Evolutionary conservation across 179 eudicot genomes (phyloP), one percentile per base, ranked within the genome.

Genomic region (Heliamphora pulchella): DNA sequence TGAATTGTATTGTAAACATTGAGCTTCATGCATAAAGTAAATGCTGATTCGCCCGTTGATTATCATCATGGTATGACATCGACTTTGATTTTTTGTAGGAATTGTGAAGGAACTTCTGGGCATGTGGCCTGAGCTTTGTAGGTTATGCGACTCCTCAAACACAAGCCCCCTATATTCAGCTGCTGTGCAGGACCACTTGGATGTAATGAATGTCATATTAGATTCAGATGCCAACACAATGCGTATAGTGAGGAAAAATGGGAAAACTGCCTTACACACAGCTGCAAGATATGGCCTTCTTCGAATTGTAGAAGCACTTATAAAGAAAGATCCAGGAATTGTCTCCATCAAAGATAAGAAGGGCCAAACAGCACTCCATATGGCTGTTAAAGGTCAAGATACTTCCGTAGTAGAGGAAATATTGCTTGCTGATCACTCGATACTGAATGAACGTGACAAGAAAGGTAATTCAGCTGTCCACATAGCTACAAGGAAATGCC

Each of bases 331-430:
- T 85, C 85, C 89, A 0, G 89, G 87, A 6, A 88, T 94, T 47
- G 89, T 92, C 20, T 77, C 91, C 79, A 87, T 94, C 73, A 94
- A 94, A 81, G 98, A 94, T 80, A 94, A 91, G 84, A 94, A 94
- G 85, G 94, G 94, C 84, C 98, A 94, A 83, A 94, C 98, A 18
- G 98, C 98, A 73, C 89, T 94, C 68, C 98, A 94, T 83, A 94
- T 94, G 98, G 94, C 97, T 78, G 98, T 87, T 17, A 94, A 94
- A 83, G 98, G 98, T 79, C 97, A 94, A 82, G 86, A 90, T 81
- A 87, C 91, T 84, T 76, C 82, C 2, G 87, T 92, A 4, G 82
- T 93, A 10, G 98, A 92, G 82, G 98, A 92, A 77, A 41, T 94
- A 77, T 76, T 92, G 84, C 87, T 89, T 67, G 92, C 94, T 83